Evolutionary conservation across 202 grass and related monocot genomes (phyloP).

Genomic region (Cymbopogon flexuosus): DNA sequence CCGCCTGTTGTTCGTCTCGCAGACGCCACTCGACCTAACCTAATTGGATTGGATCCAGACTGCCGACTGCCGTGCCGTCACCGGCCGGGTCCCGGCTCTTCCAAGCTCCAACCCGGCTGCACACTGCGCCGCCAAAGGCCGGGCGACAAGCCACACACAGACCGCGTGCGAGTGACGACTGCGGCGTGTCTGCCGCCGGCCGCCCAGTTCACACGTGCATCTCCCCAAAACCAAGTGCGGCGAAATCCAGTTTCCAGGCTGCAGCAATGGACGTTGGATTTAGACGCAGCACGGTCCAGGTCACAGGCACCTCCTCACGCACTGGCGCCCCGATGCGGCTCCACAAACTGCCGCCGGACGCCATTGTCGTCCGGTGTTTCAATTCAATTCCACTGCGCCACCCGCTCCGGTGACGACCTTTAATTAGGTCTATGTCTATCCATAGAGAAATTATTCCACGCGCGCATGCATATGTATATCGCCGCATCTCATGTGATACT

Average conservation of each 20-base stretch:
- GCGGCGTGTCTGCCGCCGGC: background rate
- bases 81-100: too few species aligned
- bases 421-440: background rate
- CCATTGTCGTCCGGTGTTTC: background rate
- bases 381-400: background rate
- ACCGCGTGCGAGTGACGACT: background rate
- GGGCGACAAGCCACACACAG: background rate
- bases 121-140: background rate
- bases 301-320: too few species aligned
- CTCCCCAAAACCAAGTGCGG: background rate
- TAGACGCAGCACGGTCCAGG: too few species aligned
- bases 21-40: background rate
- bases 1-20: background rate
- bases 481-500: background rate
- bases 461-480: background rate
- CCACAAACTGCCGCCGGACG: background rate
- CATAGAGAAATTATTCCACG: background rate
- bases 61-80: too few species aligned
- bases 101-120: too few species aligned
- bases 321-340: too few species aligned
- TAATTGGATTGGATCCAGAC: background rate
- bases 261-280: background rate
- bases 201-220: background rate
- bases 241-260: background rate
- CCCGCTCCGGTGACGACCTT: background rate